phyloP scores from a whole-genome alignment of 352 stramenopile genomes.

The Pythium guiyangense region DNA sequence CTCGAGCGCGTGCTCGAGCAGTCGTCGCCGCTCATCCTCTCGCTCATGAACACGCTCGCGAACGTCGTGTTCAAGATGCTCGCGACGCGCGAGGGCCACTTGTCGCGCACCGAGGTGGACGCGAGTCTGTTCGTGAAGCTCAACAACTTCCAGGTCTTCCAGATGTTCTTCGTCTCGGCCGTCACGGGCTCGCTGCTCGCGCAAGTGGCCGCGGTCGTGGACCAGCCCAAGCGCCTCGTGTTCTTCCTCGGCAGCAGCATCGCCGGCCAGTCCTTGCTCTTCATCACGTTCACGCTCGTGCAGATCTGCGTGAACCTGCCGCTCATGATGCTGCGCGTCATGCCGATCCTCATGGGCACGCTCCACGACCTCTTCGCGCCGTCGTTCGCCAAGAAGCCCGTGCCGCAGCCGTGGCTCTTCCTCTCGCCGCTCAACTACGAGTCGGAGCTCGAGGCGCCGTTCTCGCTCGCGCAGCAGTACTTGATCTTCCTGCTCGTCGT shows the following conservation, averaged over 20 bases:
- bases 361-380: conserved; percentile 49
- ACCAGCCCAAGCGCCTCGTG: conserved; percentile 54
- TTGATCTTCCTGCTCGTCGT: conserved; percentile 72
- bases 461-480: conserved; percentile 60
- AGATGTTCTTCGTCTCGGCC: conserved; percentile 80
- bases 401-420: conserved; percentile 46
- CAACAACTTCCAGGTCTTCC: conserved; percentile 72
- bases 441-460: conserved; percentile 50
- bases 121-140: conserved; percentile 74
- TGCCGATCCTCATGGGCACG: conserved; percentile 34
- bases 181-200: conserved; percentile 61
- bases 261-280: conserved; percentile 73
- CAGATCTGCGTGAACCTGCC: conserved; percentile 63
- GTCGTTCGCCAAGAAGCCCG: conserved; percentile 39
- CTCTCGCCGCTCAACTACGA: conserved; percentile 48
- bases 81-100: conserved; percentile 55
- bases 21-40: conserved; percentile 55
- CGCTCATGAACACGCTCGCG: conserved; percentile 63
- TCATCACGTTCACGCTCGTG: conserved; percentile 75
- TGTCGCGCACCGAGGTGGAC: conserved; percentile 61
- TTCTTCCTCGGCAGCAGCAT: conserved; percentile 72
- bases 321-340: conserved; percentile 54
- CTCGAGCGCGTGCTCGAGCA: conserved; percentile 56
- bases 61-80: conserved; percentile 66
- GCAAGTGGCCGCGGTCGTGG: conserved; percentile 50